Base-by-base conservation (phyloP, 176 grass and related monocot genomes). In the Carex scoparia region DNA sequence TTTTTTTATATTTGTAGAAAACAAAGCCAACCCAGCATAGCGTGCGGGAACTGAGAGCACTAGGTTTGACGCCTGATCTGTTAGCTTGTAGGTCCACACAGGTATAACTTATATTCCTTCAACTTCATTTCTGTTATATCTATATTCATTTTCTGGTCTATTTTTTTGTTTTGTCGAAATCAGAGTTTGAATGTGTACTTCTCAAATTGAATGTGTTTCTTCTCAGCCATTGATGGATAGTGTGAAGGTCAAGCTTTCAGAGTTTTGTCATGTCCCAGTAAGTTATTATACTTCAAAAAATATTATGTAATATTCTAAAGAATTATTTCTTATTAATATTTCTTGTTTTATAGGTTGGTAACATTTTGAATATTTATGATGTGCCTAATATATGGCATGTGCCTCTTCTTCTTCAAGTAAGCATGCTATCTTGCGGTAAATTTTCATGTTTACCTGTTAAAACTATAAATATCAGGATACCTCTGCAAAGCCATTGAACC, bases 11-110 rank as follows among this genome's bases (percentile, higher is more conserved):
- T 69, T 83, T 92, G 40, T 87, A 98, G 96, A 98, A 98, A 93
- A 98, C 96, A 68, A 98, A 98, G 84, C 96, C 96, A 87, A 98
- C 96, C 55, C 96, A 98, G 79, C 96, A 98, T 61, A 98, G 96
- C 55, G 96, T 98, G 80, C 85, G 96, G 65, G 96, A 98, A 92
- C 57, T 98, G 69, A 94, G 96, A 86, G 88, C 96, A 33, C 86
- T 98, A 84, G 96, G 96, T 86, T 82, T 98, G 85, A 95, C 91
- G 82, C 96, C 96, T 89, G 96, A 98, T 89, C 85, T 98, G 83
- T 84, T 98, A 79, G 96, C 93, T 76, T 98, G 96, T 87, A 90
- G 96, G 33, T 98, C 96, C 58, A 84, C 90, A 15, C 91, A 98
- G 96, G 96, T 98, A 92, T 16, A 33, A 53, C 23, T 12, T 77